Evolutionary conservation across 2,329 filamentous ascomycete species (phyloP).

Genomic region (Xylariaceae sp.): DNA sequence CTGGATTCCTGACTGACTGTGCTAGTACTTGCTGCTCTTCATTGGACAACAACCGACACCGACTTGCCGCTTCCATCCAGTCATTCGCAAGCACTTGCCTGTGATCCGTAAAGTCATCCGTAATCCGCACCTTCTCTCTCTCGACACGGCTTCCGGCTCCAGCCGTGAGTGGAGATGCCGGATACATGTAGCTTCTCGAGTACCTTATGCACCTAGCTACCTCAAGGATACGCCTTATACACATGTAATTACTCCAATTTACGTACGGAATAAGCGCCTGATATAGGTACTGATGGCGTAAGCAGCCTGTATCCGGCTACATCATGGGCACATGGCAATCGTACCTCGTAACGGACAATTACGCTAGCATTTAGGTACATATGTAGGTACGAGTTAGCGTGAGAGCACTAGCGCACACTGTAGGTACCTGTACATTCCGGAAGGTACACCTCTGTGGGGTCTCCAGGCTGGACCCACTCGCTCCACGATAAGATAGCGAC

Average conservation of each 20-base stretch:
- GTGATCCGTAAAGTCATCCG: too few species aligned
- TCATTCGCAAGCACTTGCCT: too few species aligned
- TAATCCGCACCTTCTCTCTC: background rate
- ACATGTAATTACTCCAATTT: too few species aligned
- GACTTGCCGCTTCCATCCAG: background rate
- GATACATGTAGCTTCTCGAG: too few species aligned
- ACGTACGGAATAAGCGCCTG: background rate
- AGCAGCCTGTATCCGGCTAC: background rate
- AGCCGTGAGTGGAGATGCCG: background rate
- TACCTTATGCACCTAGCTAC: too few species aligned
- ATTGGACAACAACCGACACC: background rate
- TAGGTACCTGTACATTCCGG: background rate
- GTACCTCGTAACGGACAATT: background rate
- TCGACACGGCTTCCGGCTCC: background rate
- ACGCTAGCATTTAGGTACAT: background rate
- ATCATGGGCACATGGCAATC: background rate
- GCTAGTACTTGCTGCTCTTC: background rate
- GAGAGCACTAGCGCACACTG: background rate
- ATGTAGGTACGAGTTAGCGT: background rate
- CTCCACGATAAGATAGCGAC: conserved; percentile 9
- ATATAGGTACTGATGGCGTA: background rate
- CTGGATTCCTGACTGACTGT: background rate
- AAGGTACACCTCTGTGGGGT: background rate
- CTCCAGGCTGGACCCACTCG: background rate
- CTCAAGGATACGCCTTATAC: too few species aligned